Evolutionary conservation across 106 monocot genomes (phyloP), one percentile per base, ranked within the genome.

Genomic region (Alisma plantagoaquatica): DNA sequence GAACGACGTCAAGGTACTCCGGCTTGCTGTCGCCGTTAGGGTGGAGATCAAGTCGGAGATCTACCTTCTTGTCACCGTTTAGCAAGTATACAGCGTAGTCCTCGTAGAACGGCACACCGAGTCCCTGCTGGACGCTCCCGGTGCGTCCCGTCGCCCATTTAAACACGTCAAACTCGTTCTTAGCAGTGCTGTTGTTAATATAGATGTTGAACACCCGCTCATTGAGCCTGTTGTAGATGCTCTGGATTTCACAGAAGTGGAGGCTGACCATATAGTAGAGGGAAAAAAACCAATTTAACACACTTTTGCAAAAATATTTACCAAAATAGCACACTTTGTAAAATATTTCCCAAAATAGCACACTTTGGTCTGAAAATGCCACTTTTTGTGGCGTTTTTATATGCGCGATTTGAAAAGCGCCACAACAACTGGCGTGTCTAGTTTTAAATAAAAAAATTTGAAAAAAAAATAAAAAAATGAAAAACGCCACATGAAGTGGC

Each of bases 241-340:
- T 21, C 48, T 65, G 53, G 4, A 77, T 33, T 70, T 91, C 91
- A 45, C 91, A 91, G 46, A 91, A 77, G 26, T 91, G 90, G 56
- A 91, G 68, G 54, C 90, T 67, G 9, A 84, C 76, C 28, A 91
- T 19, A 29, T 91, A 91, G 24, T 73, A 84, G 74, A 80, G 84
- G 24, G 83, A 83, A 0, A 91, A 77, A 43, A 64, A 61, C 41
- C 83, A 75, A n/a, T n/a, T n/a, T n/a, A n/a, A n/a, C n/a, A n/a
- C n/a, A n/a, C n/a, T n/a, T n/a, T n/a, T n/a, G n/a, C n/a, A n/a
- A n/a, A n/a, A n/a, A n/a, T n/a, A n/a, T n/a, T n/a, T n/a, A n/a
- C n/a, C n/a, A n/a, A n/a, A n/a, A n/a, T n/a, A n/a, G n/a, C n/a
- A n/a, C n/a, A n/a, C n/a, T n/a, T n/a, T n/a, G n/a, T n/a, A n/a